Evolutionary conservation across 768 basidiomycete species (phyloP), one percentile per base, ranked within the genome.

Genomic region (Suillus placidus): DNA sequence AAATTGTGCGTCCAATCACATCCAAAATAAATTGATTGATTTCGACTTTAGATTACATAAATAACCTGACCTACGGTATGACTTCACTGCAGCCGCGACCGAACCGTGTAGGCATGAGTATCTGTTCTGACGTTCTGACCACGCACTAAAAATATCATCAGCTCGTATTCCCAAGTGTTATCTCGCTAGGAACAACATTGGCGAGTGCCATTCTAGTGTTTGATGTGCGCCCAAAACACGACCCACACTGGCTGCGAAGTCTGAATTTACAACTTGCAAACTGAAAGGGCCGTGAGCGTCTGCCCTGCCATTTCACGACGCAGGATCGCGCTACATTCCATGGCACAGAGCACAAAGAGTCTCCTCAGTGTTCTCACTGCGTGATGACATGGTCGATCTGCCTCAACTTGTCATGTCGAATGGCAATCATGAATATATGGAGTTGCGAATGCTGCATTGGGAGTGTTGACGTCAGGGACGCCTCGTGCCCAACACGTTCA

Each of bases 401-500:
- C 2, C 14, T 14, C 14, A 16, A 42, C 26, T 26, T 26, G 26
- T 26, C 26, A 26, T 26, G 16, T 43, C 4, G 10, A 38, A 47
- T 47, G n/a, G 20, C 47, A 34, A n/a, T 35, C 54, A 56, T 13
- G n/a, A n/a, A n/a, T n/a, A n/a, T n/a, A n/a, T 35, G n/a, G 34
- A 16, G 34, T 26, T 26, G 6, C 49, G 23, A 7, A 6, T 4
- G 34, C 54, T 57, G 37, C 14, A 16, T 56, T 32, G 20, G 52
- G 52, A 54, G 30, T 10, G 10, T 54, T 32, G 6, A 54, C 30
- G 30, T 34, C 52, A 54, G 52, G 52, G 18, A 23, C 38, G 1
- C 57, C 57, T 60, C 57, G 38, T 42, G 57, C 26, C 57, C 4
- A 60, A 40, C 57, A 60, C 56, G 56, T 57, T 57, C 13, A 16